These are phyloP conservation scores for Phaeosphaeria sp. DNA, from an alignment of 2,329 filamentous ascomycete genomes.

Conservation along the genomic window DNA sequence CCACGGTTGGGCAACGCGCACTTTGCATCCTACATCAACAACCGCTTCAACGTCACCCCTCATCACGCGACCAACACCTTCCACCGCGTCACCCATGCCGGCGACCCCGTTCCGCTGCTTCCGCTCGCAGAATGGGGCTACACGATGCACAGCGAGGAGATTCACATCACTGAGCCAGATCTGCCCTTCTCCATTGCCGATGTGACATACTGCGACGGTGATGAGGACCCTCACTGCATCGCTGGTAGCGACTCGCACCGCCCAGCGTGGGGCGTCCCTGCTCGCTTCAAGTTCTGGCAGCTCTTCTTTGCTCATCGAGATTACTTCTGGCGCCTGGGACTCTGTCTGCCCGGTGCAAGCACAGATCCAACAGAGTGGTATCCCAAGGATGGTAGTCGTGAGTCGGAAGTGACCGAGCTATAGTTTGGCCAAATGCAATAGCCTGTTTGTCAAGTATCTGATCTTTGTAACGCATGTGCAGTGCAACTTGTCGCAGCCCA, in stretches of 20 bases:
- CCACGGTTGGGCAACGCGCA: conserved; percentile 67
- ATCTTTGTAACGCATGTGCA: background rate
- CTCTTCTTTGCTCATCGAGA: conserved; percentile 92
- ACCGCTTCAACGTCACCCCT: conserved; percentile 51
- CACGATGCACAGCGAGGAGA: conserved; percentile 81
- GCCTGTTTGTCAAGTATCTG: background rate
- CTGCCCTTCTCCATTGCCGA: conserved; percentile 74
- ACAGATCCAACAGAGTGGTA: conserved; percentile 74
- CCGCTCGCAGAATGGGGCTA: conserved; percentile 91
- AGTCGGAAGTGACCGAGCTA: conserved; percentile 13
- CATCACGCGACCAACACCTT: conserved; percentile 54
- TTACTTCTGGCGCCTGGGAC: conserved; percentile 92
- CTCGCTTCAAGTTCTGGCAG: conserved; percentile 82
- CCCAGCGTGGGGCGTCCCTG: conserved; percentile 49
- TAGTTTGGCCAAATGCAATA: background rate
- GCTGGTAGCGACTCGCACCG: conserved; percentile 57
- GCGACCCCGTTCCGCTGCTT: conserved; percentile 88
- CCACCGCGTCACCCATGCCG: conserved; percentile 81
- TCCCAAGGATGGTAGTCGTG: conserved; percentile 25
- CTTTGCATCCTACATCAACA: conserved; percentile 62
- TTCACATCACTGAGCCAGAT: conserved; percentile 77
- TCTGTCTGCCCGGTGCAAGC: conserved; percentile 76
- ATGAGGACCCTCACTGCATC: conserved; percentile 75
- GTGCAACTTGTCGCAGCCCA: too few species aligned
- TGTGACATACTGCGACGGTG: conserved; percentile 73